Evolutionary conservation across 306 rosid species (phyloP), one percentile per base, ranked within the genome.

Genomic region (Quercus rubra): DNA sequence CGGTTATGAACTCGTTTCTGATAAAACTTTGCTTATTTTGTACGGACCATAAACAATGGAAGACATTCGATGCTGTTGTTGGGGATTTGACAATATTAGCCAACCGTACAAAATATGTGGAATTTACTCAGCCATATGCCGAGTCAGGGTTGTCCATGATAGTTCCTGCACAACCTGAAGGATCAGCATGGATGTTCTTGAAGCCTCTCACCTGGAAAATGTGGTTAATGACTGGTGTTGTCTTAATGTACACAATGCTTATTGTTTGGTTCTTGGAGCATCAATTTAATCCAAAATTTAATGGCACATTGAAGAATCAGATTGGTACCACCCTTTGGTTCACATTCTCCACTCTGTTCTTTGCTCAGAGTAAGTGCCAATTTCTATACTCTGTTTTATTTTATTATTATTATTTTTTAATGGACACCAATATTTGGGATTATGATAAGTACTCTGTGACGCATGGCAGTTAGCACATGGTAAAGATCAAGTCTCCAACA

Each of bases 311-410:
- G 83, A 75, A 52, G 61, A 51, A 85, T n/a, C 88, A 85, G 83
- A 81, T 85, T 20, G 59, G 79, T 78, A 78, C 56, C 31, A 27
- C 83, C 19, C 20, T 62, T 66, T 82, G 86, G 88, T 85, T 82
- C 77, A 78, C 76, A 31, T 85, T 81, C 81, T 81, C 85, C 52
- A 70, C 85, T 62, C 55, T 85, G 21, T 85, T 85, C 83, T 85
- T 75, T 73, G 73, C 83, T 56, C 86, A 85, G 1, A 78, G 88
- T 85, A 81, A 31, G 35, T 31, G 1, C 35, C 5, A 31, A 31
- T 4, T 4, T 31, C 35, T 4, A 31, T 31, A 31, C 5, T 4
- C 35, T 31, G 35, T 31, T 31, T 31, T 31, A 4, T 31, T 4
- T 31, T 4, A 31, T 31, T 4, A 31, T 31, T 31, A 31, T 4